These are phyloP conservation scores for Pseudonitzschia multiseries DNA, from an alignment of 108 stramenopile genomes.

Conservation along the genomic window DNA sequence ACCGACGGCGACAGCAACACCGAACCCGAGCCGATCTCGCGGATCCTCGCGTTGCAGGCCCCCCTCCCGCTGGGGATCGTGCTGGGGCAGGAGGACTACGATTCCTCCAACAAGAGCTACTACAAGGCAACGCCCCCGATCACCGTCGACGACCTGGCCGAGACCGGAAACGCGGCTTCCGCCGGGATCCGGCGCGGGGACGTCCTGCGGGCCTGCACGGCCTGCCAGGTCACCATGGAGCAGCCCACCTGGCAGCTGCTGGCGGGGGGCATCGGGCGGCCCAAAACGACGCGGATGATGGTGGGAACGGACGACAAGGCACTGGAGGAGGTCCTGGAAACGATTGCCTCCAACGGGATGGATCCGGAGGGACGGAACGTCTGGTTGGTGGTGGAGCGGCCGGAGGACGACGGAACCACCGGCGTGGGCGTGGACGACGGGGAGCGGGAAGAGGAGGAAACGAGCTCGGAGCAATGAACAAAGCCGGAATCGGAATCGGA, in stretches of 20 bases:
- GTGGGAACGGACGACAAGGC: constrained; percentile 55
- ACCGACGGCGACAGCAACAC: background rate
- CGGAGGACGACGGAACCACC: background rate
- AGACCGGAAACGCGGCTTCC: constrained; percentile 46
- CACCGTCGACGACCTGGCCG: constrained; percentile 62
- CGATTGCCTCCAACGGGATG: constrained; percentile 66
- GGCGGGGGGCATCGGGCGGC: constrained; percentile 77
- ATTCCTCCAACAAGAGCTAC: constrained; percentile 10
- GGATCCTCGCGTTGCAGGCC: constrained; percentile 14
- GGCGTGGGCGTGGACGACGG: too few relatives aligned
- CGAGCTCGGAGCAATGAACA: too few relatives aligned
- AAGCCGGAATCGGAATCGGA: too few relatives aligned
- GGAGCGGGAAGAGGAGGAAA: too few relatives aligned
- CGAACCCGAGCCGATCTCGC: background rate
- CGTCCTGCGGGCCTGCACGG: constrained; percentile 69
- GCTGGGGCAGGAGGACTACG: constrained; percentile 44
- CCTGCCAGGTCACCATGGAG: constrained; percentile 69
- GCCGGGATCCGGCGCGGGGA: constrained; percentile 68
- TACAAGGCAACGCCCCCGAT: constrained; percentile 17
- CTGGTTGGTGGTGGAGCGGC: constrained; percentile 68
- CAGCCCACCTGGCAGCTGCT: constrained; percentile 76
- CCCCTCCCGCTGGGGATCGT: constrained; percentile 69
- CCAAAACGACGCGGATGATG: constrained; percentile 76
- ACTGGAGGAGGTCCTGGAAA: constrained; percentile 76
- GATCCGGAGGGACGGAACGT: constrained; percentile 65